phyloP scores from a whole-genome alignment of 495 filamentous ascomycete species.

The Penicillium soppii region DNA sequence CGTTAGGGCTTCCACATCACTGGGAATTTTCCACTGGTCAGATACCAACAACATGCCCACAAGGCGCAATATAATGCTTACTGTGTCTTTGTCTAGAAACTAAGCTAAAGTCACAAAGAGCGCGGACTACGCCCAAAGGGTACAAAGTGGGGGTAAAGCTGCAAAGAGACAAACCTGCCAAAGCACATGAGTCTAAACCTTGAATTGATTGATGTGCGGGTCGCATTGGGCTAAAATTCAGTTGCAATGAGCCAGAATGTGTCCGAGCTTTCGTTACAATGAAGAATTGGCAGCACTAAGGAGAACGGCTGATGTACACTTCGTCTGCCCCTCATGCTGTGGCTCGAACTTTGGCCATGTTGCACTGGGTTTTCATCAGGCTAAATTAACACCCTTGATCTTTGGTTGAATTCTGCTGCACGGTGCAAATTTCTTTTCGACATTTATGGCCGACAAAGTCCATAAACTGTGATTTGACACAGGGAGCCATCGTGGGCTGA shows the following conservation, averaged over 20 bases:
- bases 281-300: conserved; percentile 14
- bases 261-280: conserved; percentile 22
- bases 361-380: neutral
- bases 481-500: neutral
- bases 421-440: too few species aligned
- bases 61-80: conserved; percentile 20
- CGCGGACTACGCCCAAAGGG: conserved; percentile 5
- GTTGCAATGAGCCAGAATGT: conserved; percentile 23
- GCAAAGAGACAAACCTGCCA: conserved; percentile 2
- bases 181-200: conserved; percentile 17
- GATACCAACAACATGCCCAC: conserved; percentile 10
- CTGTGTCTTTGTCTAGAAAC: conserved; percentile 12
- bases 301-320: conserved; percentile 14
- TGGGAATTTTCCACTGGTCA: conserved; percentile 10
- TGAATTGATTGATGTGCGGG: conserved; percentile 19
- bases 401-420: too few species aligned
- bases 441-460: neutral
- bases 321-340: conserved; percentile 12
- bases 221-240: conserved; percentile 10
- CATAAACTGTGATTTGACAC: neutral
- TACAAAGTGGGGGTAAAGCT: conserved; percentile 1
- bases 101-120: conserved; percentile 7
- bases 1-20: conserved; percentile 27
- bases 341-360: neutral
- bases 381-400: neutral